Base-by-base conservation (phyloP, 2,329 filamentous ascomycete species). In the Nothopassalora personata region DNA sequence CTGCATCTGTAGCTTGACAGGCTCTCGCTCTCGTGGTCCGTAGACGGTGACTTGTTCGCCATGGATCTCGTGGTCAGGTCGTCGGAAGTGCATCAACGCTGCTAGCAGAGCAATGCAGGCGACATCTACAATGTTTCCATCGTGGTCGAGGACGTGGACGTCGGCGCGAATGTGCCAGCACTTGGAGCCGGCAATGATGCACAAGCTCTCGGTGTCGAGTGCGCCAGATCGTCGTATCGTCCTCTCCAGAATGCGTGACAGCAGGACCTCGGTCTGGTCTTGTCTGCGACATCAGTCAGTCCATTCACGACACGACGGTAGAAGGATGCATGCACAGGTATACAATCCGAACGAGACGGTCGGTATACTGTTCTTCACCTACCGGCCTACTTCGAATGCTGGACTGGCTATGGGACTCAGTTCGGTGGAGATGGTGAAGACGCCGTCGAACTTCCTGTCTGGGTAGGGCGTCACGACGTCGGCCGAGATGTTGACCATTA, bases 171-270 rank as follows among this genome's bases (percentile, higher is more conserved):
- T 82, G 61, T 88, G 88, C 86, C 94, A 99, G 78, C 90, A 94
- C 75, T 95, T 96, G 60, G 89, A 82, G 7, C 90, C 92, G 10
- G 94, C 91, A 30, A 97, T 81, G 23, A 99, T 90, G 74, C 94
- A 99, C 48, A 99, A 83, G 4, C 92, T 96, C 76, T 99, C 94
- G 34, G 92, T 96, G 74, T 97, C 93, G 45, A 99, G 84, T 6
- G 94, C 93, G 67, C 89, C 89, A 1, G 92, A 96, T 60, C 94
- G 87, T 46, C 94, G 91, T 61, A 97, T 86, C 8, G 94, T 93
- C 77, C 96, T 96, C 74, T 99, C 94, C 19, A 99, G 86, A 46
- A 94, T 83, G 34, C 93, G 87, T 9, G 92, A 91, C 30, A 97
- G 85, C 46, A 96, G 83, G 2, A 92, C 82, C 76, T 97, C 94